A percentile compares a stretch with the other conserved stretches of the same genome.
Conservation (phyloP, 2,329 filamentous ascomycete genomes). For the Verticillium isaacii region DNA sequence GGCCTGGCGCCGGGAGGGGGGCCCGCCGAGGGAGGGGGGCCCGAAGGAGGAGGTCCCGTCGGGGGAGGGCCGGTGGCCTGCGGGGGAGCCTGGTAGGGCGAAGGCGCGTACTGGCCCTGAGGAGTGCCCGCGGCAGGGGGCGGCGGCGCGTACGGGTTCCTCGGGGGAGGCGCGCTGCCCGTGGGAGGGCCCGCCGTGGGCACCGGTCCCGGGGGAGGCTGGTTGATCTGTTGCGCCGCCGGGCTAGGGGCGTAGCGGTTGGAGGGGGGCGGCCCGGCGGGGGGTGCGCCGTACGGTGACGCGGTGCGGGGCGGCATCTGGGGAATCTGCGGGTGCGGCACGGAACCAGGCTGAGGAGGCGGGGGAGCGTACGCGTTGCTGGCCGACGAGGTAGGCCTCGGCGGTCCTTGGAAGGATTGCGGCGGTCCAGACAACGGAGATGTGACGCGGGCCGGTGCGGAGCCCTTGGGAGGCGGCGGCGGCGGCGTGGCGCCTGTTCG, state of each 20-base stretch:
- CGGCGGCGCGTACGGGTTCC: conserved; percentile 37
- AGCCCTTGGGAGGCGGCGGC: conserved; percentile 79
- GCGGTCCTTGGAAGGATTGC: conserved; percentile 36
- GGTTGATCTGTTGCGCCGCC: conserved; percentile 39
- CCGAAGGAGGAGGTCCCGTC: conserved; percentile 30
- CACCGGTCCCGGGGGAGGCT: conserved; percentile 38
- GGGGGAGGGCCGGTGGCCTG: conserved; percentile 8
- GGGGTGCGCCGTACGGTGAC: conserved; percentile 83
- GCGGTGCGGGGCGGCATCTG: conserved; percentile 66
- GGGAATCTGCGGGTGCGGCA: conserved; percentile 31
- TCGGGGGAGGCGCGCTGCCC: conserved; percentile 33
- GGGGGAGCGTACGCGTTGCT: conserved; percentile 63
- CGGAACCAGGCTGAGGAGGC: conserved; percentile 29
- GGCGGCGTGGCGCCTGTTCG: conserved; percentile 66
- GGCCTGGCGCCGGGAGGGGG: conserved; percentile 18
- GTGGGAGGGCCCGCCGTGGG: conserved; percentile 29
- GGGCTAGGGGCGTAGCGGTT: conserved; percentile 73
- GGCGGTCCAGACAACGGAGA: conserved; percentile 63
- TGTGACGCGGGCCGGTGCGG: conserved; percentile 62
- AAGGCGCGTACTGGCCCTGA: conserved; percentile 57
- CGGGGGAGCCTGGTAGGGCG: conserved; percentile 41
- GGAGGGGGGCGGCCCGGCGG: conserved; percentile 61
- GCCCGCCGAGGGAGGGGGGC: conserved; percentile 32
- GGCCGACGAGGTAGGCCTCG: conserved; percentile 51
- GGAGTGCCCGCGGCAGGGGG: conserved; percentile 41